Evolutionary conservation across 164 flowering plant species (phyloP).

Genomic region (Sextonia rubra): DNA sequence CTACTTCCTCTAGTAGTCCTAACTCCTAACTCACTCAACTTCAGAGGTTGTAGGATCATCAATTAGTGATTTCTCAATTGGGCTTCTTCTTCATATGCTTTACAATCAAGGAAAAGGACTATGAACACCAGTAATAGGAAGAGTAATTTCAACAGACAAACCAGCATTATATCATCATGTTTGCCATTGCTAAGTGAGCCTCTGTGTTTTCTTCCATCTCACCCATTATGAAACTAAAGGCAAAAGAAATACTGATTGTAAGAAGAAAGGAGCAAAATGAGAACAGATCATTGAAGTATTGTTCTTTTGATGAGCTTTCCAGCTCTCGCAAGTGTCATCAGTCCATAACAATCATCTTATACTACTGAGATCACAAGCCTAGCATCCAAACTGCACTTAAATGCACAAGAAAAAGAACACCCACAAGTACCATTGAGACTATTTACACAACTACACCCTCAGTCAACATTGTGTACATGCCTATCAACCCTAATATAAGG

Average conservation of each 20-base stretch:
- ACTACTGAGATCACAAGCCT: slow-evolving; percentile 17
- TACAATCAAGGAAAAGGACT: slow-evolving; percentile 11
- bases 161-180: background rate
- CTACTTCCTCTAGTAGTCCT: no score
- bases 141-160: slow-evolving; percentile 16
- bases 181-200: background rate
- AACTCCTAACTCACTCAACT: no score
- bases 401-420: background rate
- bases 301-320: slow-evolving; percentile 14
- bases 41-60: no score
- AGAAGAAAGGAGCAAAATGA: slow-evolving; percentile 1
- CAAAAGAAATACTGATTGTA: background rate
- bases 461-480: background rate
- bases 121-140: slow-evolving; percentile 7
- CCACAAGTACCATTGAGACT: background rate
- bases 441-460: background rate
- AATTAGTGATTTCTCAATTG: no score
- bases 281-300: slow-evolving; percentile 15
- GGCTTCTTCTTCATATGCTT: slow-evolving; percentile 4
- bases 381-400: slow-evolving; percentile 11
- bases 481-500: background rate
- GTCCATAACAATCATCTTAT: slow-evolving; percentile 17
- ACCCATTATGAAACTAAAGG: background rate
- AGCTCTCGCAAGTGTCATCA: slow-evolving; percentile 13
- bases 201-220: background rate